These are phyloP conservation scores for Zoysia pacifica DNA, from an alignment of 176 grass and related monocot genomes.

Conservation along the genomic window DNA sequence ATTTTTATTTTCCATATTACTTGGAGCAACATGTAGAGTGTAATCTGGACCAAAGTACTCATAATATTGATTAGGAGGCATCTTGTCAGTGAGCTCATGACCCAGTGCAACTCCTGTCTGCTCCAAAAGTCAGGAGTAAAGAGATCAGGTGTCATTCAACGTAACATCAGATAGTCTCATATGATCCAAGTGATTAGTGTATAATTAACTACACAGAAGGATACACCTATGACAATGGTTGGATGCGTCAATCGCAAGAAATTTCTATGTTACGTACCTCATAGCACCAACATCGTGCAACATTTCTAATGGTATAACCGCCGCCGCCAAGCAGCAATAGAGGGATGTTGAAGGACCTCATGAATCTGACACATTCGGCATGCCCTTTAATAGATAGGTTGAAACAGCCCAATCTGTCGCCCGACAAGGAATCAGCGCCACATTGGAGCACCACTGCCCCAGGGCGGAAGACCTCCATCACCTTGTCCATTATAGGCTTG, in stretches of 20 bases:
- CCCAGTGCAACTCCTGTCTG: conserved; percentile 92
- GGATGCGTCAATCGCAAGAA: not conserved
- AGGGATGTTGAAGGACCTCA: conserved; percentile 97
- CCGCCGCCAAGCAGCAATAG: conserved; percentile 83
- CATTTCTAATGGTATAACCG: conserved; percentile 91
- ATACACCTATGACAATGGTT: not conserved
- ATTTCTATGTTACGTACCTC: conserved; percentile 59
- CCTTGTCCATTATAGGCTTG: conserved; percentile 86
- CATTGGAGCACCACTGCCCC: conserved; percentile 93
- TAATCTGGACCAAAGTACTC: conserved; percentile 89
- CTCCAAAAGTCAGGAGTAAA: conserved; percentile 25
- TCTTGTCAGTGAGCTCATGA: conserved; percentile 82
- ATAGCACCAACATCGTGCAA: conserved; percentile 95
- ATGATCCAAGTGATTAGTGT: conserved; percentile 1
- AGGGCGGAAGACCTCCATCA: conserved; percentile 90
- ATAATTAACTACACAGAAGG: not conserved
- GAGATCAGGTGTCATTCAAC: not conserved
- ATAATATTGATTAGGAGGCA: conserved; percentile 74
- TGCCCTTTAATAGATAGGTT: conserved; percentile 91
- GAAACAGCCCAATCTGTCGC: conserved; percentile 90
- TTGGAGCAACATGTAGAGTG: conserved; percentile 70
- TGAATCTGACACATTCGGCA: conserved; percentile 85
- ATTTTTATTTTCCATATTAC: conserved; percentile 97
- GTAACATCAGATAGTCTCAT: not conserved
- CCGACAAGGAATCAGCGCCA: conserved; percentile 82